These are phyloP conservation scores for Elymus sibiricus DNA, from an alignment of 176 grass and related monocot species.

Conservation along the genomic window DNA sequence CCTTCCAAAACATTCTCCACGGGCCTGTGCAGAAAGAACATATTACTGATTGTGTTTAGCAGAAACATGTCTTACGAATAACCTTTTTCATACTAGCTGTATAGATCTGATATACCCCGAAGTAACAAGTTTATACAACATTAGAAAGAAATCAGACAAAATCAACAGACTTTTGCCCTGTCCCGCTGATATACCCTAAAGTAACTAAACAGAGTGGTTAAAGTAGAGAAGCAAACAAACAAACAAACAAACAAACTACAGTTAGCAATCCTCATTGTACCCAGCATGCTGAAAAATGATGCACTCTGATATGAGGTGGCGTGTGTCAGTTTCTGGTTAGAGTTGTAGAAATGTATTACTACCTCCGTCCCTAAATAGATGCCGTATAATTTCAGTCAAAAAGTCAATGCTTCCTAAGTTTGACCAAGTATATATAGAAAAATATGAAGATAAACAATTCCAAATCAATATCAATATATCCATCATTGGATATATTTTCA, in stretches of 20 bases:
- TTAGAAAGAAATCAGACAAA: background rate
- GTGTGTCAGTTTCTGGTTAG: background rate
- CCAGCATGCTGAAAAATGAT: background rate
- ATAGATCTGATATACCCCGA: background rate
- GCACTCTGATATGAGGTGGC: background rate
- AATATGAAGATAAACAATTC: too few species aligned
- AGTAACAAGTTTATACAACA: background rate
- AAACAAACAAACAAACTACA: background rate
- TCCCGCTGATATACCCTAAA: background rate
- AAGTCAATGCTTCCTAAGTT: too few species aligned
- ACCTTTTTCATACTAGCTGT: background rate
- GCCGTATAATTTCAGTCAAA: too few species aligned
- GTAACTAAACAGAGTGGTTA: background rate
- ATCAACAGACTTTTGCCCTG: background rate
- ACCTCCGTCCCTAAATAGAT: too few species aligned
- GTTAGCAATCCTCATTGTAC: background rate
- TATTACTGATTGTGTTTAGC: background rate
- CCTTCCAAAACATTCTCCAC: conserved; percentile 98
- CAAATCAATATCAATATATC: too few species aligned
- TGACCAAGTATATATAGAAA: too few species aligned
- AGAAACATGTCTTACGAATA: conserved; percentile 2
- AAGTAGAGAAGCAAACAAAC: background rate
- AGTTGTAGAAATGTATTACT: background rate
- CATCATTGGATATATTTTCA: too few species aligned
- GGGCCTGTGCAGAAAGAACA: conserved; percentile 42